Base-by-base conservation (phyloP, 768 basidiomycete species). In the Harrya chromipes region DNA sequence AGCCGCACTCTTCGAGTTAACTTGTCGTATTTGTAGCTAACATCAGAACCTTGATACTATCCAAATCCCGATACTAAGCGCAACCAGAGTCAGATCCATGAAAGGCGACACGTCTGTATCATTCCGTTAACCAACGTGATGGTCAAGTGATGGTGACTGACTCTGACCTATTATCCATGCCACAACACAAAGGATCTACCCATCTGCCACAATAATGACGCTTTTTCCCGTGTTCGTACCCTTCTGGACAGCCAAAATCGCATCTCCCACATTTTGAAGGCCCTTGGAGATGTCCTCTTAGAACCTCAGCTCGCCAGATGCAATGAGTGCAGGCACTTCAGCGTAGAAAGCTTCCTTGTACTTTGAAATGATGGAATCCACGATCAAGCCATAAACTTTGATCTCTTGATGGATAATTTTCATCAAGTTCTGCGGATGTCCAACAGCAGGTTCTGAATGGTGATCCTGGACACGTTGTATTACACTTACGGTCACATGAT, bases 291-390 rank as follows among this genome's bases (percentile, higher is more conserved):
- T 35, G 38, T 82, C 74, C 52, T 82, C 81, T 8, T 53, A 63
- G 41, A 74, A 70, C 59, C 75, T 77, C 40, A 81, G 50, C 56
- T 79, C 71, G 4, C 80, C 79, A 4, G 60, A 66, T 2, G 70
- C 71, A 13, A 83, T 48, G 38, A 63, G 61, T 16, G 59, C 57
- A 0, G 74, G 71, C 5, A 80, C 33, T 3, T 58, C 65, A 12
- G 58, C 58, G 42, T 71, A 72, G 63, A 81, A 81, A 20, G 70
- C 73, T 4, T 61, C 62, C 3, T 46, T 50, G 57, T 73, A 71
- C 49, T 74, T 73, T 12, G 55, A 52, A 4, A 61, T 40, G 11
- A 44, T 39, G 26, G 33, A 27, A 7, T 13, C 6, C 11, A 77
- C 70, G 45, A 29, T 12, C 3, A 29, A 44, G n/a, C 42, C 35